Percentiles rank a stretch among this genome's conserved stretches.
Evolutionary conservation across 768 basidiomycete species (phyloP).

Genomic region (Sarcodon aspratus): DNA sequence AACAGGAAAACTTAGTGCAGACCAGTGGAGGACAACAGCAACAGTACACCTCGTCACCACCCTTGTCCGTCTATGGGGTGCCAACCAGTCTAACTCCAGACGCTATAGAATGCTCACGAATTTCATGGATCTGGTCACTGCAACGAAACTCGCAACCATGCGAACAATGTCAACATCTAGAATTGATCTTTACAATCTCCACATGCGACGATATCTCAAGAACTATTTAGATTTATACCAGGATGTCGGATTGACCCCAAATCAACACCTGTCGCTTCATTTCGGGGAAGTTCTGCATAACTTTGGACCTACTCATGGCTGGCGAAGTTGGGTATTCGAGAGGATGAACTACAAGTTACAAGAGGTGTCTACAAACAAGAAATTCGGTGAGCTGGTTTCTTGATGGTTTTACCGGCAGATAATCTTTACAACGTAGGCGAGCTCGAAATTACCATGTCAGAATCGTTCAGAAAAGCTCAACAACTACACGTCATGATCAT

Average conservation of each 20-base stretch:
- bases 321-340: neutral
- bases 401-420: neutral
- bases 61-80: slow-evolving; percentile 24
- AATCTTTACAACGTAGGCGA: neutral
- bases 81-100: neutral
- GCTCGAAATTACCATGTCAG: neutral
- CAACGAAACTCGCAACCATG: neutral
- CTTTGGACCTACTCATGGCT: slow-evolving; percentile 6
- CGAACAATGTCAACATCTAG: neutral
- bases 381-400: neutral
- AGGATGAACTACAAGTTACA: neutral
- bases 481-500: neutral
- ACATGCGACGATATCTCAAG: neutral
- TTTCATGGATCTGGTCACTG: slow-evolving; percentile 1
- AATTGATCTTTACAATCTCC: neutral
- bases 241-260: slow-evolving; percentile 15
- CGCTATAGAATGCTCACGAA: slow-evolving; percentile 1
- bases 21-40: slow-evolving; percentile 22
- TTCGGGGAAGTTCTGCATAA: slow-evolving; percentile 14
- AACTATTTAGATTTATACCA: slow-evolving; percentile 2
- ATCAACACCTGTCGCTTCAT: slow-evolving; percentile 32
- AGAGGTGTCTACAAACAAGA: neutral
- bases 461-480: neutral
- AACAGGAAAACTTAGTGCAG: slow-evolving; percentile 12
- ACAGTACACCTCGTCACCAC: slow-evolving; percentile 24